Percentiles rank a stretch among this genome's conserved stretches.
Evolutionary conservation across 2,329 filamentous ascomycete species (phyloP).

Genomic region (Fusarium caatingaense): DNA sequence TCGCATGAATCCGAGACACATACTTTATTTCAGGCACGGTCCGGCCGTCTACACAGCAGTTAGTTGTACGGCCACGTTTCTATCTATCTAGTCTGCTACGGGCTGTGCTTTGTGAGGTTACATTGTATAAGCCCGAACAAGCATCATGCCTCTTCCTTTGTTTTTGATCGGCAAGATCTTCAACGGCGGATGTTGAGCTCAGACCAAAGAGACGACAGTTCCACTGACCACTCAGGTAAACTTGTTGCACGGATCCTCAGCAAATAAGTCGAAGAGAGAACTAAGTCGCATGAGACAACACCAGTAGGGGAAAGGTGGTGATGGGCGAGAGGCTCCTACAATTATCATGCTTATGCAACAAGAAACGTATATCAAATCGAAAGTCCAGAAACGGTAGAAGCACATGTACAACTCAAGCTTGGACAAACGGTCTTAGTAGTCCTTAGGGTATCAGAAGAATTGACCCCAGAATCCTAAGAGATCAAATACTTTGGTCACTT

Average conservation of each 20-base stretch:
- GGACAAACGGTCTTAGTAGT: neutral
- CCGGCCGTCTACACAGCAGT: slow-evolving; percentile 23
- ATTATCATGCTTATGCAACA: neutral
- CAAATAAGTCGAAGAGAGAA: neutral
- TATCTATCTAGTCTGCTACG: slow-evolving; percentile 5
- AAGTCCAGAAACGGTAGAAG: neutral
- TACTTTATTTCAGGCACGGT: slow-evolving; percentile 13
- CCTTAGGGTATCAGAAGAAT: too few relatives aligned
- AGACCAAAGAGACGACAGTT: slow-evolving; percentile 6
- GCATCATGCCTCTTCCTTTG: slow-evolving; percentile 9
- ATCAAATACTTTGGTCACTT: too few relatives aligned
- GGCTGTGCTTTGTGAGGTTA: slow-evolving; percentile 4
- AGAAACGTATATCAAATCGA: neutral
- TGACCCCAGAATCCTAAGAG: too few relatives aligned
- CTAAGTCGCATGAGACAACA: slow-evolving; percentile 3
- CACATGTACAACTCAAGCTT: neutral
- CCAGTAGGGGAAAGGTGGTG: slow-evolving; percentile 12
- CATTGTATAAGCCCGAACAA: slow-evolving; percentile 15
- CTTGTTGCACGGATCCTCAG: neutral
- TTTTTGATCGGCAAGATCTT: slow-evolving; percentile 35
- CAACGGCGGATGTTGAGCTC: slow-evolving; percentile 27
- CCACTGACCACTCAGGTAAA: neutral
- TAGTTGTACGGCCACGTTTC: slow-evolving; percentile 29
- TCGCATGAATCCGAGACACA: slow-evolving; percentile 15
- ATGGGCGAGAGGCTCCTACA: slow-evolving; percentile 15